Conservation (phyloP, 1,139 yeast species). For the Lipomyces yarrowii region DNA sequence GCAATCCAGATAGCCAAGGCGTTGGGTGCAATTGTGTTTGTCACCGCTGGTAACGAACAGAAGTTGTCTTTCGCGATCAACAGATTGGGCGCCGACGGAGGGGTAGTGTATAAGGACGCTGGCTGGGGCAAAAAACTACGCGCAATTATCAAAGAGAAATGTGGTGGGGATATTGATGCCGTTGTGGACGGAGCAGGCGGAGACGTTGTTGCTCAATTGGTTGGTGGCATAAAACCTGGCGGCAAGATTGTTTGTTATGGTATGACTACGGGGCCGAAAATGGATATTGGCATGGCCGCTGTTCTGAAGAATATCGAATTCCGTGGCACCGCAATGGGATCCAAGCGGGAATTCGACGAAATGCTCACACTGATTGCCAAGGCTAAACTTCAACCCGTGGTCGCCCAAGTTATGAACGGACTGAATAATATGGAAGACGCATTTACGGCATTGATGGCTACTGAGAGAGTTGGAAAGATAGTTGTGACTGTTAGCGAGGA, state of each 20-base stretch:
- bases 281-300: slow-evolving; percentile 31
- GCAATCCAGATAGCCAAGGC: slow-evolving; percentile 33
- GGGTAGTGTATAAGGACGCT: slow-evolving; percentile 27
- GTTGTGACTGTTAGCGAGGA: slow-evolving; percentile 32
- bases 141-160: slow-evolving; percentile 1
- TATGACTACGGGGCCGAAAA: slow-evolving; percentile 33
- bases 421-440: slow-evolving; percentile 29
- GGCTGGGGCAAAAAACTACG: slow-evolving; percentile 30
- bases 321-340: slow-evolving; percentile 34
- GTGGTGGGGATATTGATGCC: slow-evolving; percentile 41
- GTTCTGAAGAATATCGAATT: slow-evolving; percentile 31
- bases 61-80: slow-evolving; percentile 28
- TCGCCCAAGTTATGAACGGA: slow-evolving; percentile 23
- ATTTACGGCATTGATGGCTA: slow-evolving; percentile 27
- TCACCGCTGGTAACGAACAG: slow-evolving; percentile 31
- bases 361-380: slow-evolving; percentile 28
- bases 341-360: slow-evolving; percentile 30
- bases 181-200: slow-evolving; percentile 35
- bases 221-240: slow-evolving; percentile 25
- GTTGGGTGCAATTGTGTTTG: slow-evolving; percentile 32
- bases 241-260: slow-evolving; percentile 31
- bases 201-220: slow-evolving; percentile 27
- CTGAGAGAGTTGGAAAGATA: slow-evolving; percentile 38
- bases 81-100: slow-evolving; percentile 31
- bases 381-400: slow-evolving; percentile 28